Conservation (phyloP, 345 rosid species). For the Passiflora organensis region DNA sequence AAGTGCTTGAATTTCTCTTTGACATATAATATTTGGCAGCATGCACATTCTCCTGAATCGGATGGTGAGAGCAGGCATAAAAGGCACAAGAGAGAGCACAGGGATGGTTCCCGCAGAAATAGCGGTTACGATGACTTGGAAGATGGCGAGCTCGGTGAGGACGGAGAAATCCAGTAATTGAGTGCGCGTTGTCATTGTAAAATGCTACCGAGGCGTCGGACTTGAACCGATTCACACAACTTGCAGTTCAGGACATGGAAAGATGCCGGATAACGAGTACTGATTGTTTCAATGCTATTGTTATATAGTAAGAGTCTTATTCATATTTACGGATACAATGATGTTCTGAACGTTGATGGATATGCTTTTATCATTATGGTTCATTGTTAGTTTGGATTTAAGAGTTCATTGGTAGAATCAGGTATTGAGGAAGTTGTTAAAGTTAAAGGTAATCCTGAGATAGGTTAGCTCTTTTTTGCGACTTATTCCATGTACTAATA, state of each 20-base stretch:
- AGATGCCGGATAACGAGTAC: too few relatives aligned
- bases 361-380: too few relatives aligned
- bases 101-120: slow-evolving; percentile 60
- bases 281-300: too few relatives aligned
- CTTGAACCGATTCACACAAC: not conserved
- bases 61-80: slow-evolving; percentile 71
- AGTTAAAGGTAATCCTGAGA: too few relatives aligned
- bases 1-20: slow-evolving; percentile 1
- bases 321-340: too few relatives aligned
- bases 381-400: too few relatives aligned
- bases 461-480: too few relatives aligned
- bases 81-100: slow-evolving; percentile 70
- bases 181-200: not conserved
- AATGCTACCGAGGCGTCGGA: slow-evolving; percentile 9
- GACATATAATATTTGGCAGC: slow-evolving; percentile 45
- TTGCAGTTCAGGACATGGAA: not conserved
- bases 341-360: too few relatives aligned
- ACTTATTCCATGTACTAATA: too few relatives aligned
- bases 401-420: too few relatives aligned
- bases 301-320: too few relatives aligned
- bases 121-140: slow-evolving; percentile 74
- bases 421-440: too few relatives aligned
- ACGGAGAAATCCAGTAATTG: slow-evolving; percentile 67
- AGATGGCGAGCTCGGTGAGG: slow-evolving; percentile 95
- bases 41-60: slow-evolving; percentile 73